Percentiles rank a stretch among this genome's conserved stretches.
phyloP scores from a whole-genome alignment of 1,139 yeast species.

The Martiniozyma asiatica region DNA sequence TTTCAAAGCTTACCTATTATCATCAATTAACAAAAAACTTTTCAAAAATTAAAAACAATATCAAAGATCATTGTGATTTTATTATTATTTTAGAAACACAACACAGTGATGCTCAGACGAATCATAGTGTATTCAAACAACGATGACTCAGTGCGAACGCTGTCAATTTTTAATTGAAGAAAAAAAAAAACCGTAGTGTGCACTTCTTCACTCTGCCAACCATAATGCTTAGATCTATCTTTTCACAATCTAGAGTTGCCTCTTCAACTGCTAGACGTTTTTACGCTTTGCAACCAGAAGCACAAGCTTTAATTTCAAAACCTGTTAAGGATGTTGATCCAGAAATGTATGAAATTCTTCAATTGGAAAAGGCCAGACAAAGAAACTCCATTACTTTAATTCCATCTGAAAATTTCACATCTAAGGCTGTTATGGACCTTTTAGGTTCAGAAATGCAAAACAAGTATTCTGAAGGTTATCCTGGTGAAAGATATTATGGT shows the following conservation, averaged over 20 bases:
- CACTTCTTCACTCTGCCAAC: no score
- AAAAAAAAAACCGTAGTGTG: no score
- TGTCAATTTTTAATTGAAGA: no score
- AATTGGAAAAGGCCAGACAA: slow-evolving; percentile 71
- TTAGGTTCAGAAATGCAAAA: slow-evolving; percentile 95
- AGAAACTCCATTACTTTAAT: slow-evolving; percentile 81
- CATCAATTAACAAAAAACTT: no score
- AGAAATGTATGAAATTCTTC: slow-evolving; percentile 67
- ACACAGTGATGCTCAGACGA: no score
- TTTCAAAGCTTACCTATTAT: no score
- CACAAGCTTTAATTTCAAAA: slow-evolving; percentile 47
- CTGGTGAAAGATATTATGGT: slow-evolving; percentile 95
- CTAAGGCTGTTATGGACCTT: slow-evolving; percentile 87
- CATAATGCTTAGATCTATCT: background rate
- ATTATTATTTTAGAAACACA: no score
- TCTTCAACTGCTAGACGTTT: slow-evolving; percentile 13
- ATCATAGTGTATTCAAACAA: no score
- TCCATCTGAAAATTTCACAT: slow-evolving; percentile 92
- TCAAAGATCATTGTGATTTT: no score
- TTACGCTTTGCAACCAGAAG: slow-evolving; percentile 38
- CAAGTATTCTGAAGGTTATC: slow-evolving; percentile 98
- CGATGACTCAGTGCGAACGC: no score
- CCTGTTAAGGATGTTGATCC: slow-evolving; percentile 65
- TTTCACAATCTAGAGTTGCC: no score
- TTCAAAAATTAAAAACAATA: no score